Evolutionary conservation across 768 basidiomycete species (phyloP).

Genomic region (Suillus americanus): DNA sequence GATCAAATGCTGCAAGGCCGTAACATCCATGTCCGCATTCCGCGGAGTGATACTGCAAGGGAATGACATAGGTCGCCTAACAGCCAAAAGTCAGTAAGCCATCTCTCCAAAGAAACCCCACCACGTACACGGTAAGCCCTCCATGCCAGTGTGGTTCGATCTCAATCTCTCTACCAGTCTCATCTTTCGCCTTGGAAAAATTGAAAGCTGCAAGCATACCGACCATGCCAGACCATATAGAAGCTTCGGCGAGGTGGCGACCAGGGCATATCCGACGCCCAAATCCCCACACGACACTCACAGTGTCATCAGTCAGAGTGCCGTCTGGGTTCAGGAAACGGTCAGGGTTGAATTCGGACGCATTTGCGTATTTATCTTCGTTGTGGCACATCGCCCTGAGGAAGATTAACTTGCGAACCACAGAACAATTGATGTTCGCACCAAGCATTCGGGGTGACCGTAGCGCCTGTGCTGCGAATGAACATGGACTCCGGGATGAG

Average conservation of each 20-base stretch:
- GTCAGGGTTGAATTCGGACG: slow-evolving; percentile 51
- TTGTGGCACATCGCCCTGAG: slow-evolving; percentile 46
- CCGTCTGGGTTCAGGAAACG: slow-evolving; percentile 38
- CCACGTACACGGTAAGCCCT: slow-evolving; percentile 3
- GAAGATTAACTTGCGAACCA: slow-evolving; percentile 8
- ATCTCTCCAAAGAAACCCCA: too few relatives aligned
- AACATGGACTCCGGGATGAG: background rate
- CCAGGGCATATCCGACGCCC: slow-evolving; percentile 10
- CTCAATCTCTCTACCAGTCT: slow-evolving; percentile 10
- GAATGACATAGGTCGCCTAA: slow-evolving; percentile 5
- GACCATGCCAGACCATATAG: slow-evolving; percentile 8
- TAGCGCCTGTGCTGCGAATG: slow-evolving; percentile 4
- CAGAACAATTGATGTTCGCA: background rate
- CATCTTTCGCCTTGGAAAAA: slow-evolving; percentile 9
- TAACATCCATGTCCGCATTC: slow-evolving; percentile 4
- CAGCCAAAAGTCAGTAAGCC: background rate
- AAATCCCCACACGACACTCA: slow-evolving; percentile 5
- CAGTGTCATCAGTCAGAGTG: slow-evolving; percentile 7
- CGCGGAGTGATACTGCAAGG: slow-evolving; percentile 8
- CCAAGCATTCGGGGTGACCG: slow-evolving; percentile 2
- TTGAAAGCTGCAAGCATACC: slow-evolving; percentile 4
- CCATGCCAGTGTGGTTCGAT: slow-evolving; percentile 1
- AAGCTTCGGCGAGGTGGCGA: slow-evolving; percentile 3
- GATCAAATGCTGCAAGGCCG: background rate
- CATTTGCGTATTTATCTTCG: slow-evolving; percentile 48